These are phyloP conservation scores for Lentithecium fluviatile DNA, from an alignment of 495 filamentous ascomycete genomes.

Conservation along the genomic window DNA sequence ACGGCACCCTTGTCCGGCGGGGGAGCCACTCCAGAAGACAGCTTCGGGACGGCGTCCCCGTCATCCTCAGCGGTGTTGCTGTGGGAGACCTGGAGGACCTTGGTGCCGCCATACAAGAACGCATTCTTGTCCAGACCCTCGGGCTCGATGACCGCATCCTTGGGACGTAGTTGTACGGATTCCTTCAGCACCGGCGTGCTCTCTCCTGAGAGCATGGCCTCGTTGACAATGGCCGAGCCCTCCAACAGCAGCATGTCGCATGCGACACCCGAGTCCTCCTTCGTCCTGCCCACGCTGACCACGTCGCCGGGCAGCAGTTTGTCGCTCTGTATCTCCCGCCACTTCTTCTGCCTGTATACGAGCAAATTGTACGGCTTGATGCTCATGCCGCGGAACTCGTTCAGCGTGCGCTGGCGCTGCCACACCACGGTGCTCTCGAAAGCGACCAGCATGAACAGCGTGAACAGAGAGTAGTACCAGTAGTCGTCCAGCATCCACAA, in stretches of 20 bases:
- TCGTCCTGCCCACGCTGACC: slow-evolving; percentile 89
- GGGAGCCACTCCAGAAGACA: slow-evolving; percentile 69
- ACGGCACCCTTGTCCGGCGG: slow-evolving; percentile 90
- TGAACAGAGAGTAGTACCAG: slow-evolving; percentile 99
- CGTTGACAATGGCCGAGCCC: slow-evolving; percentile 95
- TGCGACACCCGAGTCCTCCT: slow-evolving; percentile 94
- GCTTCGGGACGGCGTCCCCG: slow-evolving; percentile 57
- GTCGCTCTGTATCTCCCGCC: slow-evolving; percentile 88
- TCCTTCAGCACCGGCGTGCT: slow-evolving; percentile 97
- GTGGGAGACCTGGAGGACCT: slow-evolving; percentile 93
- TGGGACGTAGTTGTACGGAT: slow-evolving; percentile 86
- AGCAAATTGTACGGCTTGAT: slow-evolving; percentile 96
- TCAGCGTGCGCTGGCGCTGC: slow-evolving; percentile 96
- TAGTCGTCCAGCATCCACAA: slow-evolving; percentile 99
- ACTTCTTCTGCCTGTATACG: slow-evolving; percentile 81
- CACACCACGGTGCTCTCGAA: slow-evolving; percentile 99
- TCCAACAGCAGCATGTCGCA: slow-evolving; percentile 96
- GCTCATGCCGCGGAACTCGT: slow-evolving; percentile 97
- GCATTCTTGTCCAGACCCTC: slow-evolving; percentile 95
- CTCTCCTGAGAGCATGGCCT: slow-evolving; percentile 98
- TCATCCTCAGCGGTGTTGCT: slow-evolving; percentile 66
- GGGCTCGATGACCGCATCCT: slow-evolving; percentile 77
- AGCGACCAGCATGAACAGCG: slow-evolving; percentile 93
- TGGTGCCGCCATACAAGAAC: slow-evolving; percentile 94
- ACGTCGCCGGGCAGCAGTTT: slow-evolving; percentile 95